Evolutionary conservation across 169 alveolate species (phyloP).

Genomic region (Cryptosporidium ryanae): DNA sequence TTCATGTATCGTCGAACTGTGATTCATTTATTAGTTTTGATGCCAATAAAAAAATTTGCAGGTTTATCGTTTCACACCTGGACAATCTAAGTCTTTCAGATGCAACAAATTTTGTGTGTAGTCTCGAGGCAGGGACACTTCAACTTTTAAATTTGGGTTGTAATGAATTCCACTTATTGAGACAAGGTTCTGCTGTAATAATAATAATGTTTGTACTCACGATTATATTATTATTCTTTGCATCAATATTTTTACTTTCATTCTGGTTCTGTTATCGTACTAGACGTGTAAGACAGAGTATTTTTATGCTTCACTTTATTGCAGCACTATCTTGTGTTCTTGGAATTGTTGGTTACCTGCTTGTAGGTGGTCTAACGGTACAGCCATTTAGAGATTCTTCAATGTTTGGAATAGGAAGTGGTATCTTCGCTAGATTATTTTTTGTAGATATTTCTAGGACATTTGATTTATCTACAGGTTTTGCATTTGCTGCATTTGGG

Average conservation of each 20-base stretch:
- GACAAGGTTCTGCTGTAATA: constrained; percentile 62
- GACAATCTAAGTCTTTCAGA: constrained; percentile 71
- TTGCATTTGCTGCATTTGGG: constrained; percentile 75
- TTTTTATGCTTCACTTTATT: constrained; percentile 65
- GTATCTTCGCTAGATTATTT: constrained; percentile 63
- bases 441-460: constrained; percentile 70
- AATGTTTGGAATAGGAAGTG: constrained; percentile 71
- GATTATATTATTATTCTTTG: constrained; percentile 53
- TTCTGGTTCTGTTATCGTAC: constrained; percentile 74
- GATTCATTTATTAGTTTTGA: constrained; percentile 61
- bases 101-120: constrained; percentile 72
- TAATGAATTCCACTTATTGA: constrained; percentile 51
- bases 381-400: constrained; percentile 72
- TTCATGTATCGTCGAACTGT: constrained; percentile 63
- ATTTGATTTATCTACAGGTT: constrained; percentile 71
- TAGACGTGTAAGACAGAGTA: constrained; percentile 72
- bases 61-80: constrained; percentile 52
- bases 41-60: constrained; percentile 37
- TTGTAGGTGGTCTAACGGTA: constrained; percentile 68
- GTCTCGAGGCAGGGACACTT: constrained; percentile 67
- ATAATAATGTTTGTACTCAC: constrained; percentile 53
- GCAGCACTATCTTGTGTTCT: constrained; percentile 66
- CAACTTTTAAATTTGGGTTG: constrained; percentile 67
- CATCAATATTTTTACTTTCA: constrained; percentile 54
- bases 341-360: constrained; percentile 66